Conservation (phyloP, 2,329 filamentous ascomycete species). For the Colletotrichum filicis region DNA sequence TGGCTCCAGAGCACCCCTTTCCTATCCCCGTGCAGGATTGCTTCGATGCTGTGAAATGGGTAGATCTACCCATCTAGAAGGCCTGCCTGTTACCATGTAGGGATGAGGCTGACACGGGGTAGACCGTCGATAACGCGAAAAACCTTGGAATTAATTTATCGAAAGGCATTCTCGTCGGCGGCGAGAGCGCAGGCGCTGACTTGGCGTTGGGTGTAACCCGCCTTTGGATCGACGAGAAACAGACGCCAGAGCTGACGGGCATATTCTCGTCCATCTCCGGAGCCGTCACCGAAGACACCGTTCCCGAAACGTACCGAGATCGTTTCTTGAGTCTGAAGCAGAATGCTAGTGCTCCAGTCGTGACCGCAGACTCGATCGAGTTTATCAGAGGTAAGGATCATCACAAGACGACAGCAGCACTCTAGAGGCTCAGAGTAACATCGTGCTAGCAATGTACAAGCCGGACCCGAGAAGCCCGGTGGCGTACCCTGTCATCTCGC, state of each 20-base stretch:
- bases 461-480: conserved; percentile 40
- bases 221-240: conserved; percentile 35
- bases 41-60: conserved; percentile 43
- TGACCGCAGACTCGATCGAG: conserved; percentile 37
- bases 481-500: conserved; percentile 40
- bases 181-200: conserved; percentile 43
- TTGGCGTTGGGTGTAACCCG: conserved; percentile 41
- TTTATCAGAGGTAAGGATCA: conserved; percentile 40
- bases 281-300: conserved; percentile 36
- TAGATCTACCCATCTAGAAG: neutral
- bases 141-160: conserved; percentile 40
- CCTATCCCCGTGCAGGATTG: conserved; percentile 42
- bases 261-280: conserved; percentile 40
- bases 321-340: conserved; percentile 43
- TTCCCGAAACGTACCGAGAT: conserved; percentile 43
- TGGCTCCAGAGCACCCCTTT: conserved; percentile 43
- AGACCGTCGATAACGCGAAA: conserved; percentile 37
- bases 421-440: neutral
- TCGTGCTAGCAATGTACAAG: conserved; percentile 41
- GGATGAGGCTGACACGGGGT: neutral
- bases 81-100: neutral
- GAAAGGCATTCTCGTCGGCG: conserved; percentile 41
- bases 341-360: conserved; percentile 39
- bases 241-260: conserved; percentile 41
- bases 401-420: neutral